Base-by-base conservation (phyloP, 2,329 filamentous ascomycete genomes). In the Botryotinia globosa region DNA sequence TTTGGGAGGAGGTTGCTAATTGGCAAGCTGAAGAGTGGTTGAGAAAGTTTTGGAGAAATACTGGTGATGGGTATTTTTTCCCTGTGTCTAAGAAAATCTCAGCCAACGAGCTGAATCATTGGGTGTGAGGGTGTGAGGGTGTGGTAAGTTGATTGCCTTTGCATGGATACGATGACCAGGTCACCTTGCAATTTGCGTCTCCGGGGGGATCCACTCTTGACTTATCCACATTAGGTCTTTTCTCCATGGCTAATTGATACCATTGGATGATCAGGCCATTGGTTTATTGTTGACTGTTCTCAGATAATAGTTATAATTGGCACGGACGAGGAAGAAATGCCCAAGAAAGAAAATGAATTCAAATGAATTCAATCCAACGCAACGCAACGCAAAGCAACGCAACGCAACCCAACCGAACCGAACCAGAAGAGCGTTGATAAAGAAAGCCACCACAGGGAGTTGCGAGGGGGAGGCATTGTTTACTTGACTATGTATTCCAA, bases 11-110 rank as follows among this genome's bases (percentile, higher is more conserved):
- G 65, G 9, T 54, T 39, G 25, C 37, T 25, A 7, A 67, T 67
- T 67, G 64, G 64, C 25, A 54, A 45, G 64, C 64, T 54, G 45
- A 67, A 67, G 51, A 67, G 22, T 67, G 64, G 45, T 67, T 39
- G 64, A 54, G 48, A 66, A 54, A 54, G 48, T 39, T 25, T 54
- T 39, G 37, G 32, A n/a, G 14, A 54, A 39, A 39, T 67, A 34
- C 45, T 67, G 64, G 34, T 54, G 45, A 67, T 54, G 45, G 45
- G 45, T 20, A n/a, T 12, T 54, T 54, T 54, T 54, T 45, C 62
- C 42, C 16, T 34, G 62, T 64, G 39, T 62, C 29, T 62, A n/a
- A 62, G 59, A 42, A 42, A 42, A 42, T n/a, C 44, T 32, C n/a
- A 20, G n/a, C 14, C 37, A 67, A 39, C 18, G 29, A 32, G 45